Base-by-base conservation (phyloP, 208 protist species). In the Giardia duodenalis region DNA sequence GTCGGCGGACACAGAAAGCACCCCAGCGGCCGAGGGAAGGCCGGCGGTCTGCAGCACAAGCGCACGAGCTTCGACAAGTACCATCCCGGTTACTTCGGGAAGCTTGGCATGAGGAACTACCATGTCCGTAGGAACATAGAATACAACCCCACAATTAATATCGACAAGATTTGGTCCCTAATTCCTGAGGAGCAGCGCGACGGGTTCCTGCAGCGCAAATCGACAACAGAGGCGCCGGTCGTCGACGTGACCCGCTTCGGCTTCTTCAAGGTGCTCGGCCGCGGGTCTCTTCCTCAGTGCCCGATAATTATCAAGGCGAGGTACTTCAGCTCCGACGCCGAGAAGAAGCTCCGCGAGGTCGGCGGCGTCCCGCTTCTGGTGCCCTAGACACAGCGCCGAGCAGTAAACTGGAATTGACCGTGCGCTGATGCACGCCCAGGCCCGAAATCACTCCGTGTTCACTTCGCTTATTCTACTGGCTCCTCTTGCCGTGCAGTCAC, bases 41-140 rank as follows among this genome's bases (percentile, higher is more conserved):
- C 98, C 95, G 99, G 99, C 97, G 98, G 98, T 94, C 95, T 97
- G 95, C 97, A 99, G 96, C 98, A 99, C 95, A 97, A 99, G 96
- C 96, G 98, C 92, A 99, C 98, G 95, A 97, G 97, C 96, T 98
- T 99, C 93, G 97, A 99, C 95, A 87, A 92, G 46, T 96, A 95
- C 97, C 99, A 99, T 95, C 99, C 99, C 92, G 98, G 98, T 93
- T 99, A 99, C 96, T 99, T 99, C 95, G 99, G 99, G 95, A 99
- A 99, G 97, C 96, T 99, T 48, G 99, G 99, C 96, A 99, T 99
- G 98, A 95, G 98, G 93, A 96, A 98, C 96, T 98, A 97, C 94
- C 98, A 99, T 96, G 95, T 97, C 95, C 94, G 95, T 92, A 97
- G 96, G 94, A 97, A 98, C 92, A 96, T 97, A 94, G 57, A 96